Evolutionary conservation across 306 rosid genomes (phyloP).

Genomic region (Calophaca sinica): DNA sequence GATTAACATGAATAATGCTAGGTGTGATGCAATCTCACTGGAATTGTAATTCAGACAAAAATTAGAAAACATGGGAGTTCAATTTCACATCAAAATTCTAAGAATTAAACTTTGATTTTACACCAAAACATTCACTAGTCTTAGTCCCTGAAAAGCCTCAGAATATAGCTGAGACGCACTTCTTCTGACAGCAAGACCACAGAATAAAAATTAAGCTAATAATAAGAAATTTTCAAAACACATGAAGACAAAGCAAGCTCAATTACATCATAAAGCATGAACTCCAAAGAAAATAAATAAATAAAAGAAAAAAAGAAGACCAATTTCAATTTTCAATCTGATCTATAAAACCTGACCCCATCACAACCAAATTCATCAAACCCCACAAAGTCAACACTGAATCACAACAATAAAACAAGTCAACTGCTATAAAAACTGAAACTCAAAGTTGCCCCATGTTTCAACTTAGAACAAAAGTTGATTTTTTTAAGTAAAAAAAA

Average conservation of each 20-base stretch:
- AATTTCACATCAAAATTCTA: neutral
- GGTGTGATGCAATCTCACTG: slow-evolving; percentile 14
- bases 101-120: slow-evolving; percentile 22
- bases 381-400: slow-evolving; percentile 17
- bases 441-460: neutral
- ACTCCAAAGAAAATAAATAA: neutral
- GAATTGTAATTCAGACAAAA: neutral
- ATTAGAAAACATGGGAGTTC: neutral
- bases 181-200: neutral
- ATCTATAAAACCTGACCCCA: neutral
- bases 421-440: slow-evolving; percentile 6
- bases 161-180: slow-evolving; percentile 34
- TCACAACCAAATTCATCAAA: slow-evolving; percentile 44
- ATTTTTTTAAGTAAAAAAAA: neutral
- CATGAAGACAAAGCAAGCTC: slow-evolving; percentile 26
- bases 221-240: neutral
- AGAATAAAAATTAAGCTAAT: slow-evolving; percentile 24
- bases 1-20: neutral
- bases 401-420: slow-evolving; percentile 32
- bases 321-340: slow-evolving; percentile 10
- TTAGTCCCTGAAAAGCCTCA: slow-evolving; percentile 16
- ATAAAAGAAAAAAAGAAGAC: neutral
- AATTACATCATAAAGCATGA: slow-evolving; percentile 17
- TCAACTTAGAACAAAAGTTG: neutral
- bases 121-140: slow-evolving; percentile 10